phyloP scores from a whole-genome alignment of 139 green algal genomes.

The Monoraphidium neglectum region DNA sequence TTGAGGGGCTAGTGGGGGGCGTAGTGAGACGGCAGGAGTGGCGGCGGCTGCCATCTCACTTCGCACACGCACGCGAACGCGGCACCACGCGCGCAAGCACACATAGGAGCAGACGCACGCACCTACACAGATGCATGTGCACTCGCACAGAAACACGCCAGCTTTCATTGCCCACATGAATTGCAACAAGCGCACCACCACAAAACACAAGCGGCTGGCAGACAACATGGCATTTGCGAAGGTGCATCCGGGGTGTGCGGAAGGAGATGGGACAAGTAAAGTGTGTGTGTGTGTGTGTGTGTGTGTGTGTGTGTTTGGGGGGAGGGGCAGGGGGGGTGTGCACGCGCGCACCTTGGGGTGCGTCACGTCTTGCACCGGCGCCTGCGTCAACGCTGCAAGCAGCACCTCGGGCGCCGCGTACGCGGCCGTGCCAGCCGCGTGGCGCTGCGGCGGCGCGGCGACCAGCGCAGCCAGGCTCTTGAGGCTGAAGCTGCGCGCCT shows the following conservation, averaged over 20 bases:
- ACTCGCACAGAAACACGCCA: too few species aligned
- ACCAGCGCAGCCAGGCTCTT: not conserved
- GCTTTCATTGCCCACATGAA: too few species aligned
- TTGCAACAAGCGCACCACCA: too few species aligned
- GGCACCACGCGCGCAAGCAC: too few species aligned
- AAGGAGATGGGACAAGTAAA: too few species aligned
- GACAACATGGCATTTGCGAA: not conserved
- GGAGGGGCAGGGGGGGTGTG: too few species aligned
- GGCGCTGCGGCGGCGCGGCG: not conserved
- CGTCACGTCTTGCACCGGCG: slow-evolving; percentile 23
- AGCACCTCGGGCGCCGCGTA: slow-evolving; percentile 61
- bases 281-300: too few species aligned
- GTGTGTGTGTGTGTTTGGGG: too few species aligned
- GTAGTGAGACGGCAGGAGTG: not conserved
- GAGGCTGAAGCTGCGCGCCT: not conserved
- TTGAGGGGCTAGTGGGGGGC: not conserved
- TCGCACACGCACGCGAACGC: not conserved
- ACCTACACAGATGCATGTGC: too few species aligned
- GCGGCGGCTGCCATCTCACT: not conserved
- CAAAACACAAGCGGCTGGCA: slow-evolving; percentile 8
- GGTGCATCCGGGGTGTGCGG: too few species aligned
- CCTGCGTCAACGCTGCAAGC: slow-evolving; percentile 39
- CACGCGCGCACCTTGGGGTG: slow-evolving; percentile 26
- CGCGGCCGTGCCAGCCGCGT: slow-evolving; percentile 48
- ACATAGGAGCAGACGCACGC: too few species aligned